Base-by-base conservation (phyloP, 2,329 filamentous ascomycete genomes). In the Huntiella abstrusa region DNA sequence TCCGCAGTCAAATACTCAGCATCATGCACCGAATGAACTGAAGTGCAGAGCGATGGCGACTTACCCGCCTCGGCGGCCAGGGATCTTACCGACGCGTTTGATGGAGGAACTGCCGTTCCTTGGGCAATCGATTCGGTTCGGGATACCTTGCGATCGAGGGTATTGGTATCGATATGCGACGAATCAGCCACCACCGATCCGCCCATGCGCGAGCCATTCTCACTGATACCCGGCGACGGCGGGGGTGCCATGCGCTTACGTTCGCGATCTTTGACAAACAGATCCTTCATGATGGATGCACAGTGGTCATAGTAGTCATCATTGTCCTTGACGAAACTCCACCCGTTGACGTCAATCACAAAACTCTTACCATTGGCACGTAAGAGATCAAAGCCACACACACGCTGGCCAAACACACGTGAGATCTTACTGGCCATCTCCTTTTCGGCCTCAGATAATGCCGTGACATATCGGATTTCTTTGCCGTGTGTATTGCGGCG, bases 301-400 rank as follows among this genome's bases (percentile, higher is more conserved):
- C 81, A 91, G 56, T 85, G 84, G 56, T 96, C 83, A 59, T 98
- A 98, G 61, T 98, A 98, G 51, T 93, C 87, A 52, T 95, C 88
- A 56, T 98, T 98, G 60, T 98, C 92, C 60, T 98, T 98, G 60
- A 98, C 91, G 56, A 98, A 98, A 58, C 88, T 96, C 92, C 92
- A 98, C 10, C 91, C 91, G 60, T 98, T 98, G 55, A 98, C 91
- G 56, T 98, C 91, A 54, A 98, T 98, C 42, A 98, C 91, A 62
- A 85, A 98, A 59, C 88, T 96, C 60, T 84, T 84, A 12, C 86
- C 84, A 43, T 77, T 79, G 10, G 87, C 85, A 22, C 92, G 79
- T 48, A 98, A 68, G 50, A 98, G 70, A 59, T 98, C 91, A 56
- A 98, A 98, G 0, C 91, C 91, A 58, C 91, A 98, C 2, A 98